Evolutionary conservation across 352 stramenopile species (phyloP).

Genomic region (Elongisporangium anandrum): DNA sequence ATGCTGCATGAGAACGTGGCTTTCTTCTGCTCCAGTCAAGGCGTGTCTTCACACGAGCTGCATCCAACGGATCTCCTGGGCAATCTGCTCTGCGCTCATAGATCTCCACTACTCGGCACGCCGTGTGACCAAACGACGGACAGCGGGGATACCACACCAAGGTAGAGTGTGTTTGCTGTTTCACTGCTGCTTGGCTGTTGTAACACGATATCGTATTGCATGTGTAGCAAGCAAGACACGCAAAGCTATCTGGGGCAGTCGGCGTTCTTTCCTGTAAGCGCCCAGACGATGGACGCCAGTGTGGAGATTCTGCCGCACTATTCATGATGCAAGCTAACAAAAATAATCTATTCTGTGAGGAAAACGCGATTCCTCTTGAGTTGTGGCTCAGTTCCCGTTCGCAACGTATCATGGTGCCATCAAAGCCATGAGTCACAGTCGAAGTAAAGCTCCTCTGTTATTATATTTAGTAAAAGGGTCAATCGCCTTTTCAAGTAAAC

Average conservation of each 20-base stretch:
- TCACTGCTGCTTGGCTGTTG: not conserved
- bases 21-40: conserved; percentile 49
- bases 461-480: not conserved
- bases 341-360: too few relatives aligned
- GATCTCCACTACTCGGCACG: conserved; percentile 31
- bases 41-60: conserved; percentile 25
- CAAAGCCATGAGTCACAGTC: too few relatives aligned
- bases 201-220: not conserved
- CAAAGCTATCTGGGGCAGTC: conserved; percentile 16
- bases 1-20: conserved; percentile 82
- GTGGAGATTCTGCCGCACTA: conserved; percentile 69
- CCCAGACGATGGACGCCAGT: conserved; percentile 39
- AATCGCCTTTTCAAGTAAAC: not conserved
- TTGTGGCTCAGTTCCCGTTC: too few relatives aligned
- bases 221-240: conserved; percentile 1
- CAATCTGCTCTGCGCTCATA: conserved; percentile 60
- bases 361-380: too few relatives aligned
- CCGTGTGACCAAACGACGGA: conserved; percentile 24
- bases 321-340: conserved; percentile 26
- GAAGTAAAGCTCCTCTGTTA: not conserved
- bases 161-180: not conserved
- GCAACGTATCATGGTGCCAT: too few relatives aligned
- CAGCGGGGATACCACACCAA: conserved; percentile 9
- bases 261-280: conserved; percentile 33
- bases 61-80: conserved; percentile 57